Conservation (phyloP, 257 asterid species). For the Avicennia marina region DNA sequence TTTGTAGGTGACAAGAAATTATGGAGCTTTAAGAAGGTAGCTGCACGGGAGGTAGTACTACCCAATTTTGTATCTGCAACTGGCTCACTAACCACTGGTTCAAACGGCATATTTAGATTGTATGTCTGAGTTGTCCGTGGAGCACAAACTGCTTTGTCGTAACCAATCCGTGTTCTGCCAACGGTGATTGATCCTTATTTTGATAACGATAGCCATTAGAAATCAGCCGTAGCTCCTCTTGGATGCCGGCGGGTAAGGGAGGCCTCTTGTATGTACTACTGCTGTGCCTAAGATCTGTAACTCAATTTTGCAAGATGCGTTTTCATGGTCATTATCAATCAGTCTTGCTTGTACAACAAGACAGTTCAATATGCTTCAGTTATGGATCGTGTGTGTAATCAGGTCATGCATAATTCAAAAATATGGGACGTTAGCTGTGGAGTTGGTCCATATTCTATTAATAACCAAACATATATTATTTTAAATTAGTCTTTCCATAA, state of each 20-base stretch:
- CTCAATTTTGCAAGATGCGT: too few relatives aligned
- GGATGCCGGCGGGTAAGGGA: not conserved
- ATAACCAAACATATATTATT: too few relatives aligned
- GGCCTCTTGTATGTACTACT: not conserved
- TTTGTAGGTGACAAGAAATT: slow-evolving; percentile 74
- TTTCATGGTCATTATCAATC: too few relatives aligned
- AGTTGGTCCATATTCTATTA: too few relatives aligned
- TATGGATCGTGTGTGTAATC: too few relatives aligned
- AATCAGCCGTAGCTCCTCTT: not conserved
- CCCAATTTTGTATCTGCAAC: not conserved
- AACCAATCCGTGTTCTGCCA: not conserved
- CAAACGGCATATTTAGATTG: not conserved
- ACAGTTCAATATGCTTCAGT: too few relatives aligned
- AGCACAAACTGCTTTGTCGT: not conserved
- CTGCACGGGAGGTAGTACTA: not conserved
- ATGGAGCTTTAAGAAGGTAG: slow-evolving; percentile 75
- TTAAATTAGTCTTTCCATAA: too few relatives aligned
- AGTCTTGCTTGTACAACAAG: too few relatives aligned
- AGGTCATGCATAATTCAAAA: too few relatives aligned
- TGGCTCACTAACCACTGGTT: not conserved
- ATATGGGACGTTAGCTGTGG: too few relatives aligned
- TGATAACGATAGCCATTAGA: not conserved
- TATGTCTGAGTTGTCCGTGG: not conserved
- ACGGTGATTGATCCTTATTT: not conserved
- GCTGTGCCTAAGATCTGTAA: not conserved